phyloP scores from a whole-genome alignment of 1,139 yeast genomes.

The Yamadazyma songkhlaensis region DNA sequence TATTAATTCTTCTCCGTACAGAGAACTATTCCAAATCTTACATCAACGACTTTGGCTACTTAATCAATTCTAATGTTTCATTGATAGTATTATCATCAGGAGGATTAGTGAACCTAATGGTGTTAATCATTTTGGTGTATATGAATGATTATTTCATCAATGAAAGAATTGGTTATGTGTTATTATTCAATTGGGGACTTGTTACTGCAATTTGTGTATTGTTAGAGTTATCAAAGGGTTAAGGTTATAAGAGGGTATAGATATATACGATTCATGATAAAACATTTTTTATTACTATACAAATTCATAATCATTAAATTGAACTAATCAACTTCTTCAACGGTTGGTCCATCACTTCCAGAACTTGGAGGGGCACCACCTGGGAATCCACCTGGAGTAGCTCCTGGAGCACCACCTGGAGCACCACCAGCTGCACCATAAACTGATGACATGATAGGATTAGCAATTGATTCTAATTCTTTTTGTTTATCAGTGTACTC shows the following conservation, averaged over 20 bases:
- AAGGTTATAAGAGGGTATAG: background rate
- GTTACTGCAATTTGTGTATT: slow-evolving; percentile 40
- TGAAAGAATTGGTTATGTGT: slow-evolving; percentile 49
- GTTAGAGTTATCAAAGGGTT: slow-evolving; percentile 3
- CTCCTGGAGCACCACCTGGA: slow-evolving; percentile 32
- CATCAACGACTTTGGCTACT: slow-evolving; percentile 14
- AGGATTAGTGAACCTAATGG: slow-evolving; percentile 50
- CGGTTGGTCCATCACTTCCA: slow-evolving; percentile 59
- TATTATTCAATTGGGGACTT: slow-evolving; percentile 55
- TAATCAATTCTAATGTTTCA: slow-evolving; percentile 38
- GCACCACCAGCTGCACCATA: slow-evolving; percentile 56
- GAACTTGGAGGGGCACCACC: slow-evolving; percentile 24
- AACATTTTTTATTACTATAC: background rate
- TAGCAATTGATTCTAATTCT: slow-evolving; percentile 62
- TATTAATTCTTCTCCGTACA: slow-evolving; percentile 40
- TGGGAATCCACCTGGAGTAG: slow-evolving; percentile 42
- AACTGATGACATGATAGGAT: slow-evolving; percentile 63
- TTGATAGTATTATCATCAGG: slow-evolving; percentile 51
- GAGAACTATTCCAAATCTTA: slow-evolving; percentile 10
- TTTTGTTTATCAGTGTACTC: slow-evolving; percentile 60
- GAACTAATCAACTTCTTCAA: slow-evolving; percentile 65
- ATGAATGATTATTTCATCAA: slow-evolving; percentile 66
- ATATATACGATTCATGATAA: slow-evolving; percentile 1
- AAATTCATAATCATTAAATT: background rate
- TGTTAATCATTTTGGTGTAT: slow-evolving; percentile 57